Evolutionary conservation across 106 monocot genomes (phyloP), one percentile per base, ranked within the genome.

Genomic region (Ottelia alismoides): DNA sequence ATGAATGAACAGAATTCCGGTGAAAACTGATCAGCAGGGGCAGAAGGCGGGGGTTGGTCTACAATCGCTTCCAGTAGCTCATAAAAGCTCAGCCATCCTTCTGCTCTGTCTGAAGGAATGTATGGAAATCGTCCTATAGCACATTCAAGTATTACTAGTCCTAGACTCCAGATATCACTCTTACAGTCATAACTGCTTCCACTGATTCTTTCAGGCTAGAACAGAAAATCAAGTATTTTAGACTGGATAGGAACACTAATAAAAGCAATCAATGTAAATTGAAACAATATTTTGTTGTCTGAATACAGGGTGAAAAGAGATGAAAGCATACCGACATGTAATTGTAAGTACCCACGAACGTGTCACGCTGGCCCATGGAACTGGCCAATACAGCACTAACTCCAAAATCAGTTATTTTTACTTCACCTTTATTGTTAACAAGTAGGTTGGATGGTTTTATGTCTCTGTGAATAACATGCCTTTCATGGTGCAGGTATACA

Each of bases 1-100:
- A 96, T 85, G 65, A 96, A 96, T 30, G 88, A 85, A 74, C 96
- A 96, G 23, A 96, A 82, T 69, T 96, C 96, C 31, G 96, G 96
- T 4, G 96, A 96, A 56, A 96, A 96, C 59, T 96, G 96, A 72
- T 96, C 96, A 27, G 81, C 17, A 16, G 96, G 96, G 20, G 89
- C 96, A 65, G 74, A 72, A 28, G 96, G 88, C 51, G 88, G 76
- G 31, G 88, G 85, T 45, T 88, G 84, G 9, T 85, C 88, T n/a
- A 88, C 96, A 53, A 96, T 85, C 27, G 88, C 75, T 29, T 96
- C 79, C 51, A 88, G 62, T 74, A 96, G 81, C 58, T 96, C 96
- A 72, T 88, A 96, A 62, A 96, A 96, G 68, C 78, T 82, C 61
- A 75, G 28, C 54, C 71, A 77, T 19, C 84, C 76, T 61, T 78